Conservation (phyloP, 345 rosid species). For the Microthlaspi erraticum region DNA sequence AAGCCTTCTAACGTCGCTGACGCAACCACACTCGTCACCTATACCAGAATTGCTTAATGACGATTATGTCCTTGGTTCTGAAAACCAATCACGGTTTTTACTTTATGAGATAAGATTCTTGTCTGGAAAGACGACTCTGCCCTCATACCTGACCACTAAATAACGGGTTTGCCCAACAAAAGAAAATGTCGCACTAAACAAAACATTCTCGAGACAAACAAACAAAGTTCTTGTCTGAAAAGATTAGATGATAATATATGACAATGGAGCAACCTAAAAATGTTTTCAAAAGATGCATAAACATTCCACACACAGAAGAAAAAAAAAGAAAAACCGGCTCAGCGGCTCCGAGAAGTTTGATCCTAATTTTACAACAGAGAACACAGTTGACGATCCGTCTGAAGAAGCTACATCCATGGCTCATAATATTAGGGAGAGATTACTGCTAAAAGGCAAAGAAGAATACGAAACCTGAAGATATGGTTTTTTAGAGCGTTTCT, state of each 20-base stretch:
- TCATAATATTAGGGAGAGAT: slow-evolving; percentile 28
- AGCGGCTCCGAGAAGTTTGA: slow-evolving; percentile 18
- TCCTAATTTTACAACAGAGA: slow-evolving; percentile 39
- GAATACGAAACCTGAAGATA: slow-evolving; percentile 37
- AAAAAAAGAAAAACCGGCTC: slow-evolving; percentile 1
- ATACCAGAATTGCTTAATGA: slow-evolving; percentile 8
- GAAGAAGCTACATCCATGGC: slow-evolving; percentile 24
- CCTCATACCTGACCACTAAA: slow-evolving; percentile 11
- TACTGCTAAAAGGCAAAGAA: slow-evolving; percentile 27
- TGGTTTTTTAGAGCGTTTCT: not conserved
- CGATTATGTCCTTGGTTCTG: slow-evolving; percentile 19
- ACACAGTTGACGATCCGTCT: slow-evolving; percentile 27
- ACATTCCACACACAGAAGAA: not conserved
- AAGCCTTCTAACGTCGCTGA: slow-evolving; percentile 41
- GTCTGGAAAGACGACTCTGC: slow-evolving; percentile 12
- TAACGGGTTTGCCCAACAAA: not conserved
- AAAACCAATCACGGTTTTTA: not conserved
- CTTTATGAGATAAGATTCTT: not conserved
- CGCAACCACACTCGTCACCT: slow-evolving; percentile 36
- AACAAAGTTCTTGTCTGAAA: slow-evolving; percentile 2
- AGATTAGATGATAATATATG: slow-evolving; percentile 38
- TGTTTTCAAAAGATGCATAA: slow-evolving; percentile 32
- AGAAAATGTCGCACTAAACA: not conserved
- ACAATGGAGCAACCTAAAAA: slow-evolving; percentile 37
- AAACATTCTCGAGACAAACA: not conserved